These are phyloP conservation scores for Rhodotorula paludigena DNA, from an alignment of 768 basidiomycete species.

Conservation along the genomic window DNA sequence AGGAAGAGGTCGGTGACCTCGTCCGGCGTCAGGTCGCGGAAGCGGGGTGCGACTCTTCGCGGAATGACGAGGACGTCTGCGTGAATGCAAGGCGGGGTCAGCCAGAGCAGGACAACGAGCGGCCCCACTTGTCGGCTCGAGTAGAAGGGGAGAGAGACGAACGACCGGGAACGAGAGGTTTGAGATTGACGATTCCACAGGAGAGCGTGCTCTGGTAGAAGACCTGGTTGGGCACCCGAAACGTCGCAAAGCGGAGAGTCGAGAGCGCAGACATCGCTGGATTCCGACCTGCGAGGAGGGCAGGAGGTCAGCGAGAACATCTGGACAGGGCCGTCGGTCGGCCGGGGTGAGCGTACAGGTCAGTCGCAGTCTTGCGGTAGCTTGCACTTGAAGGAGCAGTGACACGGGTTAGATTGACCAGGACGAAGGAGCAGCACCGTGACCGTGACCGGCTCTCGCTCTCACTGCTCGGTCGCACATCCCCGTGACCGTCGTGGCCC, in stretches of 20 bases:
- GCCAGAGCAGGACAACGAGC: background rate
- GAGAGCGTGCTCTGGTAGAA: constrained; percentile 23
- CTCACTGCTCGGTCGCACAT: too few species aligned
- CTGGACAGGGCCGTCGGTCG: background rate
- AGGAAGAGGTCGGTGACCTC: constrained; percentile 77
- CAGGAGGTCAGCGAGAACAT: background rate
- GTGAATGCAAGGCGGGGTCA: background rate
- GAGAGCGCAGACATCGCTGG: background rate
- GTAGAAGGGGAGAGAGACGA: constrained; percentile 47
- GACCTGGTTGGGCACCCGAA: constrained; percentile 33
- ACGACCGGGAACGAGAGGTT: constrained; percentile 92
- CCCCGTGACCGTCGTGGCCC: too few species aligned
- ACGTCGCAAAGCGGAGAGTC: constrained; percentile 31
- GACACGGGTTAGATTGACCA: too few species aligned
- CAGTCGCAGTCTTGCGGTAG: too few species aligned
- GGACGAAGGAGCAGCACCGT: too few species aligned
- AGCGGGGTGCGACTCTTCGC: constrained; percentile 53
- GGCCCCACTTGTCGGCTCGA: constrained; percentile 5
- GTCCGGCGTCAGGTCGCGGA: constrained; percentile 52
- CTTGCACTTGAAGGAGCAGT: too few species aligned
- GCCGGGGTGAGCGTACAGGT: too few species aligned
- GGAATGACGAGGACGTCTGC: constrained; percentile 60
- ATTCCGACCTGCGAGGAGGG: background rate
- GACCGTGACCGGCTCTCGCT: too few species aligned
- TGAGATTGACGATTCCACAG: constrained; percentile 82